phyloP scores from a whole-genome alignment of 164 flowering plant genomes.

The Sextonia rubra region DNA sequence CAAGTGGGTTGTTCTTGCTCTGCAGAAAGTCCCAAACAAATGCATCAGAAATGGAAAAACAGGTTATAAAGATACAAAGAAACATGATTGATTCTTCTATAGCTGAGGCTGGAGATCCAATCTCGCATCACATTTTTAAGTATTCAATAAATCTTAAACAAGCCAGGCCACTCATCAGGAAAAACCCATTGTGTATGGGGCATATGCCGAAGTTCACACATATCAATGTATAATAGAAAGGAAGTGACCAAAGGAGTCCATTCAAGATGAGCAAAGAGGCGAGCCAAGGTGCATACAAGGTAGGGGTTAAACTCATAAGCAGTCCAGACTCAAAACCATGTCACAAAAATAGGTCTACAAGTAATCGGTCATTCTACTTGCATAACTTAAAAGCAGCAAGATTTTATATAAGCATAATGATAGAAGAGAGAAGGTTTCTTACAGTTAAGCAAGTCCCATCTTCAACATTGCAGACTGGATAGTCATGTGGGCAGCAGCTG shows the following conservation, averaged over 20 bases:
- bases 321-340: neutral
- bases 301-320: too few species aligned
- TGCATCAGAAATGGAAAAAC: neutral
- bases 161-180: neutral
- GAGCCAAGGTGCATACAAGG: too few species aligned
- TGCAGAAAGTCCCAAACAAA: slow-evolving; percentile 23
- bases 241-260: too few species aligned
- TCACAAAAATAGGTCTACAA: neutral
- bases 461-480: slow-evolving; percentile 65
- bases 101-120: too few species aligned
- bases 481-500: slow-evolving; percentile 94
- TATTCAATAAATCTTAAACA: neutral
- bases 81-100: neutral
- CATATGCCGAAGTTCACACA: neutral
- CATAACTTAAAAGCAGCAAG: neutral
- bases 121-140: too few species aligned
- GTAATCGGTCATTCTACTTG: neutral
- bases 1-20: slow-evolving; percentile 78
- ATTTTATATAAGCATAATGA: too few species aligned
- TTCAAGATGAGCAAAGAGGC: too few species aligned
- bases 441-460: slow-evolving; percentile 73
- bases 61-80: too few species aligned
- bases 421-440: neutral
- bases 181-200: neutral
- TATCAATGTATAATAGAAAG: too few species aligned